Conservation (phyloP, 1,284 basidiomycete species). For the Singerocomus rubriflavus region DNA sequence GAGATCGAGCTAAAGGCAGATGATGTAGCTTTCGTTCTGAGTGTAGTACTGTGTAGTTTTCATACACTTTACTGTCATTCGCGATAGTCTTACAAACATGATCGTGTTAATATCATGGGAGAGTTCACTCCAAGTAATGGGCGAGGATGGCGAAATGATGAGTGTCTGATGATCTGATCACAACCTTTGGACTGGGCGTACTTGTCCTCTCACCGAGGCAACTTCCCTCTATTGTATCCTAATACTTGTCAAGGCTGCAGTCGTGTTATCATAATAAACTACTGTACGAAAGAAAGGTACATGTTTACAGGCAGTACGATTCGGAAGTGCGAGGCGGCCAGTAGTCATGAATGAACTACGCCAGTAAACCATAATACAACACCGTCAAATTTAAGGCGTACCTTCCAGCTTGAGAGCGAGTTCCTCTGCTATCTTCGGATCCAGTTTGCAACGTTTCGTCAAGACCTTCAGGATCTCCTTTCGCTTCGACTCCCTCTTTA, state of each 20-base stretch:
- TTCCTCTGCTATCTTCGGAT: constrained; percentile 19
- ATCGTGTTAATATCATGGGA: no score
- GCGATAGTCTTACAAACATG: no score
- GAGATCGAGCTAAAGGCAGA: no score
- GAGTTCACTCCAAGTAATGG: no score
- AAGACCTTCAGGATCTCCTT: constrained; percentile 27
- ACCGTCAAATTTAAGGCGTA: not conserved
- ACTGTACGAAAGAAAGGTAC: constrained; percentile 7
- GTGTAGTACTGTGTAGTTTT: no score
- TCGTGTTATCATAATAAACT: not conserved
- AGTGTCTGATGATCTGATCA: no score
- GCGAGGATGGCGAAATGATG: no score
- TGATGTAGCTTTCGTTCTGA: no score
- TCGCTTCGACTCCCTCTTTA: constrained; percentile 23
- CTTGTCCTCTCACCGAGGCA: not conserved
- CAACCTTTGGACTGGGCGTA: not conserved
- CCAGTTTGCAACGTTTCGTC: constrained; percentile 29
- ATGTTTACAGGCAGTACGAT: constrained; percentile 5
- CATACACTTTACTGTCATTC: no score
- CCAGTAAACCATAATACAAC: not conserved
- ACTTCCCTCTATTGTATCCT: not conserved
- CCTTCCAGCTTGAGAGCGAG: constrained; percentile 18
- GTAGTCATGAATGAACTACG: not conserved
- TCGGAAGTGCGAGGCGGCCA: not conserved
- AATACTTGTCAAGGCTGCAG: not conserved